Evolutionary conservation across 352 stramenopile species (phyloP).

Genomic region (Phytophthora kernoviae): DNA sequence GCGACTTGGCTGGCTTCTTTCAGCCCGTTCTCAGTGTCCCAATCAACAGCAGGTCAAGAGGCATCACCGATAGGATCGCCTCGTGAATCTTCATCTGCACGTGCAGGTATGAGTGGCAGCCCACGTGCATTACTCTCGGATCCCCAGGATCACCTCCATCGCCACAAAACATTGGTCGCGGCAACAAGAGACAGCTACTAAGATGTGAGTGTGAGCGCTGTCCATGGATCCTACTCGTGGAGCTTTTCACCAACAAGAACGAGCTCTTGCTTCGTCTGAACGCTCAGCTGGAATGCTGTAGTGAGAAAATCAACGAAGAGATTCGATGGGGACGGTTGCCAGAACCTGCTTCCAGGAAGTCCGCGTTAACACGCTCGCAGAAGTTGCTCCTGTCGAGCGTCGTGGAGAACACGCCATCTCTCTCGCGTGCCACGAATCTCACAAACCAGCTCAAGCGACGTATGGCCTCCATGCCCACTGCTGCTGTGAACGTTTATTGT

Average conservation of each 20-base stretch:
- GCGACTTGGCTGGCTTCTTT: conserved; percentile 70
- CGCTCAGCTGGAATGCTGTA: conserved; percentile 69
- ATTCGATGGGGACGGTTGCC: conserved; percentile 76
- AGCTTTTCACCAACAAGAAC: conserved; percentile 74
- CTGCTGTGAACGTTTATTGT: conserved; percentile 52
- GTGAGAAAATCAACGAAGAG: conserved; percentile 77
- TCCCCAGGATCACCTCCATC: conserved; percentile 25
- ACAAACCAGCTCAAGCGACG: conserved; percentile 68
- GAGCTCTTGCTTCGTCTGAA: conserved; percentile 77
- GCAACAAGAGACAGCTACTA: conserved; percentile 56
- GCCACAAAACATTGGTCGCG: conserved; percentile 21
- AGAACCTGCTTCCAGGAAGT: conserved; percentile 64
- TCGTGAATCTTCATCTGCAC: conserved; percentile 27
- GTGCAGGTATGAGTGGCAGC: conserved; percentile 18
- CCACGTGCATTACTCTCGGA: conserved; percentile 27
- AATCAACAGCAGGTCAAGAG: conserved; percentile 20
- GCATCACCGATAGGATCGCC: conserved; percentile 9
- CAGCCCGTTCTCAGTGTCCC: conserved; percentile 42
- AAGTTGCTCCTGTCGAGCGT: conserved; percentile 61
- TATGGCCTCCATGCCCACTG: conserved; percentile 37
- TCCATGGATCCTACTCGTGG: conserved; percentile 74
- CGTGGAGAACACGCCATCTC: conserved; percentile 35
- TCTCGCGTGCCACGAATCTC: conserved; percentile 51
- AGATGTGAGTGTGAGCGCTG: conserved; percentile 72
- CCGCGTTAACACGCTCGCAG: conserved; percentile 67